These are phyloP conservation scores for Teratosphaeria zuluensis DNA, from an alignment of 2,329 filamentous ascomycete species.

Conservation along the genomic window DNA sequence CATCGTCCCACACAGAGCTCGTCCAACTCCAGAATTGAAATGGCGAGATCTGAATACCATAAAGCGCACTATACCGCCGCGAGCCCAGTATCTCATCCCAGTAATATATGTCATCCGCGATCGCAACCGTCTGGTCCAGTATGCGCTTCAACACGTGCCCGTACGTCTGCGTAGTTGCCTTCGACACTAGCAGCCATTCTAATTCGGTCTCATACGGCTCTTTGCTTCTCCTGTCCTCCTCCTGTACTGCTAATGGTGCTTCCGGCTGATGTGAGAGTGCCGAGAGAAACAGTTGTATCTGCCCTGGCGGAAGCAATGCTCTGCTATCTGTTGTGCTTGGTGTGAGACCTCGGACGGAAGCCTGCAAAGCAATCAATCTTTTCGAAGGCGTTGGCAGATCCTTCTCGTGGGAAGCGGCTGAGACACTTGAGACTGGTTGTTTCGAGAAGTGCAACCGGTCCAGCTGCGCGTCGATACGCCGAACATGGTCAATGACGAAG, in stretches of 20 bases:
- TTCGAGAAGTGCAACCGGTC: slow-evolving; percentile 46
- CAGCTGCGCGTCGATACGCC: slow-evolving; percentile 47
- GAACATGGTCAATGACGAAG: slow-evolving; percentile 39
- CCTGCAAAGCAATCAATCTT: slow-evolving; percentile 22
- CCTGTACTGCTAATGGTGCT: slow-evolving; percentile 3
- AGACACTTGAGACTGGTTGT: slow-evolving; percentile 10
- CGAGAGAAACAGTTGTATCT: slow-evolving; percentile 12
- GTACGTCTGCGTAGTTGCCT: slow-evolving; percentile 85
- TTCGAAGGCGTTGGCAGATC: slow-evolving; percentile 10
- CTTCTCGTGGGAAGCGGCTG: slow-evolving; percentile 5
- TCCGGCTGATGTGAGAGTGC: slow-evolving; percentile 9
- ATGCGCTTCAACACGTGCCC: slow-evolving; percentile 68
- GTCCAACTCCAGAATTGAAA: slow-evolving; percentile 62
- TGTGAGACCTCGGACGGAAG: slow-evolving; percentile 19
- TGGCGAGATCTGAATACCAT: slow-evolving; percentile 79
- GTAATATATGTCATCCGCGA: slow-evolving; percentile 86
- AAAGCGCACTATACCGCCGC: slow-evolving; percentile 67
- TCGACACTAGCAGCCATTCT: slow-evolving; percentile 83
- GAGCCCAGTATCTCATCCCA: slow-evolving; percentile 85
- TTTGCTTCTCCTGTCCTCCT: slow-evolving; percentile 5
- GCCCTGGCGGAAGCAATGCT: slow-evolving; percentile 9
- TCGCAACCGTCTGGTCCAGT: slow-evolving; percentile 69
- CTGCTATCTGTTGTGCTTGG: slow-evolving; percentile 16
- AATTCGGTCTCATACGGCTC: slow-evolving; percentile 61
- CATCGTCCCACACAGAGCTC: slow-evolving; percentile 59